Base-by-base conservation (phyloP, 2,329 filamentous ascomycete species). In the Uncinocarpus reesii region DNA sequence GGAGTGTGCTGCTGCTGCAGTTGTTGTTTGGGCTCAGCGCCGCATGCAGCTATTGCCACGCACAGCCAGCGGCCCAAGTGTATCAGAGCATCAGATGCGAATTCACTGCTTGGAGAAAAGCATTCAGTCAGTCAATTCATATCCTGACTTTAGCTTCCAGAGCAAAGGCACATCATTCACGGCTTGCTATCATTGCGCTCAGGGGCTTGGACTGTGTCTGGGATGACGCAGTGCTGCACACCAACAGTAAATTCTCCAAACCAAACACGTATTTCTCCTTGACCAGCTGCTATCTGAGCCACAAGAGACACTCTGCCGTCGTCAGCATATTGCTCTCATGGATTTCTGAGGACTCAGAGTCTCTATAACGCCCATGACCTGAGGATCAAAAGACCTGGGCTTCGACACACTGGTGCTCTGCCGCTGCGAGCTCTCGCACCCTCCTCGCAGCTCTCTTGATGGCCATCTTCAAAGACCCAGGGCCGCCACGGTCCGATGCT, bases 381-480 rank as follows among this genome's bases (percentile, higher is more conserved):
- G 23, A 15, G 20, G 5, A 16, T 16, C 20, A 16, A 35, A 13
- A 15, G 11, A 26, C 20, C n/a, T 7, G 7, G 23, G 6, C 21
- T 15, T 24, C 15, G 20, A 15, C 8, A n/a, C 11, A 6, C 31
- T n/a, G 11, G 16, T 21, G 35, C 18, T 20, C 4, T 37, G 20
- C 26, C 7, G 16, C 35, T 23, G 11, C 7, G 11, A 21, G 35
- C n/a, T 20, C 15, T 16, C 18, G 18, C 35, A 20, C 5, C 11
- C 20, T 26, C 21, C 15, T 32, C 35, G 13, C 21, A 10, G 11
- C n/a, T 28, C 3, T 24, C 26, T 23, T 7, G 16, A 47, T 47
- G 44, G 44, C 44, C 7, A 31, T 41, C 18, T 41, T 47, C 36
- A 38, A 38, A 32, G 13, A 41, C 7, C 36, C 36, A 32, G 44